phyloP scores from a whole-genome alignment of 1,284 basidiomycete species.

The Apiotrichum domesticum region DNA sequence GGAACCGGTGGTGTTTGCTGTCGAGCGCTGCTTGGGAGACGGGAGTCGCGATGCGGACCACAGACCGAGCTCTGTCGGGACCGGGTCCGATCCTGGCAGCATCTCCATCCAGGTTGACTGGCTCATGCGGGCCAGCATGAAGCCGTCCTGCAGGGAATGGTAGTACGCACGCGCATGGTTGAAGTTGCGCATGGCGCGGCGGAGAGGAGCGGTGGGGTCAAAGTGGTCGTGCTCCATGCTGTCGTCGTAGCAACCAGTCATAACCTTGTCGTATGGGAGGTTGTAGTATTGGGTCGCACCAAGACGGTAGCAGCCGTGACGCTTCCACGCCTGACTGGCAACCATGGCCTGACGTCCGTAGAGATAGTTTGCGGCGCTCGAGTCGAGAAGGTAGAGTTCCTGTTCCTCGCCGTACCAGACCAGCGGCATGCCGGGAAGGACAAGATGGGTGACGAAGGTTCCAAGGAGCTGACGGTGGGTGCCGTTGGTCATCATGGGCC shows the following conservation, averaged over 20 bases:
- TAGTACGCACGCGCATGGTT: slow-evolving; percentile 62
- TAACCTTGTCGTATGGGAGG: slow-evolving; percentile 68
- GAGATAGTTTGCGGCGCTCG: slow-evolving; percentile 76
- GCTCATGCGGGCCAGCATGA: slow-evolving; percentile 66
- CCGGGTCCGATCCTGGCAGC: slow-evolving; percentile 73
- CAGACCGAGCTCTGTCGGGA: slow-evolving; percentile 73
- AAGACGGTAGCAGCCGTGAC: slow-evolving; percentile 81
- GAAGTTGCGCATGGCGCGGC: slow-evolving; percentile 67
- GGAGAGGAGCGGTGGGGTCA: slow-evolving; percentile 74
- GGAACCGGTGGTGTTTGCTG: slow-evolving; percentile 43
- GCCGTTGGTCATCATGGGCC: slow-evolving; percentile 79
- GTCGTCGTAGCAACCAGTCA: slow-evolving; percentile 74
- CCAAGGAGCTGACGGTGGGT: slow-evolving; percentile 66
- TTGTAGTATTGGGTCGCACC: slow-evolving; percentile 87
- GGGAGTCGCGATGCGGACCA: slow-evolving; percentile 70
- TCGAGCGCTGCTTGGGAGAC: slow-evolving; percentile 47
- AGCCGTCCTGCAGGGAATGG: slow-evolving; percentile 74
- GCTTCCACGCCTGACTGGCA: slow-evolving; percentile 75
- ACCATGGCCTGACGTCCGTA: slow-evolving; percentile 85
- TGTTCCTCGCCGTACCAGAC: slow-evolving; percentile 87
- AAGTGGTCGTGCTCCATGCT: slow-evolving; percentile 89
- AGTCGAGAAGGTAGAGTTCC: slow-evolving; percentile 73
- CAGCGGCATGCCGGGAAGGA: slow-evolving; percentile 81
- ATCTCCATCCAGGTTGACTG: slow-evolving; percentile 74
- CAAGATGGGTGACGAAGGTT: slow-evolving; percentile 66